Percentiles rank a stretch among this genome's conserved stretches.
Evolutionary conservation across 2,329 filamentous ascomycete species (phyloP).

Genomic region (Neocucurbitaria cava): DNA sequence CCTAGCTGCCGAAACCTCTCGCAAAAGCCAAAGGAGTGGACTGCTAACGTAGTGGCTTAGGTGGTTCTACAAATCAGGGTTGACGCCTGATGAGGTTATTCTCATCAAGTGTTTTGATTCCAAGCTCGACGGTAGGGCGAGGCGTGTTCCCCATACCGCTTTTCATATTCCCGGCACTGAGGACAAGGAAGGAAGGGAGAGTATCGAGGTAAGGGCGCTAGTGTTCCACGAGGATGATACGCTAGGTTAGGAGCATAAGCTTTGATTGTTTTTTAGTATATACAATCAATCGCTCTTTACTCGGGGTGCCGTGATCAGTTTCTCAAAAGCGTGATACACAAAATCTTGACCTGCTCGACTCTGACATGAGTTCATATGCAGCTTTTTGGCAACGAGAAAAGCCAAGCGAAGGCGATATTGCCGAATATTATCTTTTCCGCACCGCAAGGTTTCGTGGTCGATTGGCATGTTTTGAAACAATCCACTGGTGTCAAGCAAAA

Average conservation of each 20-base stretch:
- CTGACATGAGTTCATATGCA: too few relatives aligned
- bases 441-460: too few relatives aligned
- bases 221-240: conserved; percentile 45
- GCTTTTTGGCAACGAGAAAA: too few relatives aligned
- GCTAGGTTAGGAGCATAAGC: conserved; percentile 15
- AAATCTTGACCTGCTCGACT: too few relatives aligned
- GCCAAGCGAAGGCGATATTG: too few relatives aligned
- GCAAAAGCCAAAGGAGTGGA: not conserved
- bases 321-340: too few relatives aligned
- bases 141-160: conserved; percentile 44
- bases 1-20: not conserved
- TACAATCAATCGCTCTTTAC: too few relatives aligned
- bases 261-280: not conserved
- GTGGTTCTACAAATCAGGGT: conserved; percentile 44
- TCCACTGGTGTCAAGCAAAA: too few relatives aligned
- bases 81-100: conserved; percentile 39
- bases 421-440: too few relatives aligned
- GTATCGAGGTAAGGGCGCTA: conserved; percentile 44
- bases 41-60: conserved; percentile 9
- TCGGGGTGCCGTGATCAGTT: too few relatives aligned
- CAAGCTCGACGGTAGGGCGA: conserved; percentile 42
- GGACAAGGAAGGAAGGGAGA: conserved; percentile 36
- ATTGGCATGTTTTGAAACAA: too few relatives aligned
- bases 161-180: conserved; percentile 38
- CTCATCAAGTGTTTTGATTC: conserved; percentile 48